Evolutionary conservation across 1,284 basidiomycete genomes (phyloP).

Genomic region (Ganoderma resinaceum): DNA sequence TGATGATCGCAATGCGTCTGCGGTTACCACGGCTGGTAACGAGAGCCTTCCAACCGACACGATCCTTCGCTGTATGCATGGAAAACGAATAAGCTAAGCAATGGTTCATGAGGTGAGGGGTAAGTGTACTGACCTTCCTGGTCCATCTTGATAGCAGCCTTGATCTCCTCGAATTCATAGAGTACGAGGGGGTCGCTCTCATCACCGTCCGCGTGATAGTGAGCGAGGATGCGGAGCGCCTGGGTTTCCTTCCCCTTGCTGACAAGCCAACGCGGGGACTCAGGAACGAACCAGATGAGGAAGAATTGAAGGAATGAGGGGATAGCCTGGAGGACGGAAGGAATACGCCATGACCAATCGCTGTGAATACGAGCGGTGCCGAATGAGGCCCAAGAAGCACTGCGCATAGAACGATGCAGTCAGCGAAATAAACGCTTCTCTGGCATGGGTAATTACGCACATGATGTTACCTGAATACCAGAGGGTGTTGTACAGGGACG

Average conservation of each 20-base stretch:
- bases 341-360: constrained; percentile 80
- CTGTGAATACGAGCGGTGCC: constrained; percentile 71
- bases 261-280: constrained; percentile 77
- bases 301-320: constrained; percentile 68
- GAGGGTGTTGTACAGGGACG: constrained; percentile 79
- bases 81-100: constrained; percentile 1
- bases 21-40: constrained; percentile 67
- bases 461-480: constrained; percentile 82
- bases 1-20: constrained; percentile 71
- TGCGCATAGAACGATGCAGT: constrained; percentile 30
- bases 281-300: constrained; percentile 68
- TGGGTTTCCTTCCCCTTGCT: constrained; percentile 68
- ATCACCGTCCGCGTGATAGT: constrained; percentile 79
- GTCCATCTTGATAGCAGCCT: constrained; percentile 72
- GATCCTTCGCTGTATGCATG: constrained; percentile 40
- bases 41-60: constrained; percentile 66
- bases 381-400: constrained; percentile 80
- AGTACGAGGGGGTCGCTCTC: constrained; percentile 73
- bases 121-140: constrained; percentile 42
- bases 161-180: constrained; percentile 82
- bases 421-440: constrained; percentile 14
- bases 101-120: neutral
- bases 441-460: constrained; percentile 44
- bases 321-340: constrained; percentile 69
- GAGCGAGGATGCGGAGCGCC: constrained; percentile 68